Evolutionary conservation across 1,284 basidiomycete genomes (phyloP).

Genomic region (Cutaneotrichosporon dermatis): DNA sequence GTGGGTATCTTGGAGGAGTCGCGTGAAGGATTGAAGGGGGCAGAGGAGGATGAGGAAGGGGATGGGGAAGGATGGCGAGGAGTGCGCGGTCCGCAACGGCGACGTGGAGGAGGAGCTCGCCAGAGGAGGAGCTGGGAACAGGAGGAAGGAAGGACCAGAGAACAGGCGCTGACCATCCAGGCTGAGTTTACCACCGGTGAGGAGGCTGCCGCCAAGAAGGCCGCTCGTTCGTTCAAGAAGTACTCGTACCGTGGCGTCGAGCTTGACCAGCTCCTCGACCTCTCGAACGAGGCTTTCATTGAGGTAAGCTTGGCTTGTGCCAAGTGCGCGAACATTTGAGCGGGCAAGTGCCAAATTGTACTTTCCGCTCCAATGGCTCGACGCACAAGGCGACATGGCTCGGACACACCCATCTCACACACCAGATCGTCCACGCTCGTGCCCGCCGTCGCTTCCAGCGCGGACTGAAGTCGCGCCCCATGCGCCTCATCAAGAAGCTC

Average conservation of each 20-base stretch:
- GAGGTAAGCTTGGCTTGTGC: constrained; percentile 34
- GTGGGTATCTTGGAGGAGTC: constrained; percentile 1
- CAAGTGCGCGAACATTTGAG: too few relatives aligned
- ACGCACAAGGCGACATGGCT: too few relatives aligned
- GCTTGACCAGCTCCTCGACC: constrained; percentile 93
- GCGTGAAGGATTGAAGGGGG: neutral
- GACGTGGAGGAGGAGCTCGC: neutral
- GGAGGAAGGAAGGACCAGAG: neutral
- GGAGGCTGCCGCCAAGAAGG: constrained; percentile 90
- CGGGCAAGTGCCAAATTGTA: neutral
- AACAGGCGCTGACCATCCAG: constrained; percentile 4
- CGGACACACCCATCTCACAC: neutral
- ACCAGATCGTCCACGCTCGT: constrained; percentile 92
- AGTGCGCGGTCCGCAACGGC: neutral
- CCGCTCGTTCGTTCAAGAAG: constrained; percentile 96
- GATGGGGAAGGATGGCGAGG: neutral
- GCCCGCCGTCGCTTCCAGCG: constrained; percentile 98
- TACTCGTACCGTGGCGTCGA: constrained; percentile 98
- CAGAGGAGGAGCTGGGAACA: neutral
- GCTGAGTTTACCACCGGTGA: constrained; percentile 70
- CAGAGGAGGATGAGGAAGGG: neutral
- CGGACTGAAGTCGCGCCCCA: constrained; percentile 95
- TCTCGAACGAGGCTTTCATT: constrained; percentile 82
- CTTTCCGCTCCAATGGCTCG: neutral
- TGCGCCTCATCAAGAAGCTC: constrained; percentile 99